Conservation (phyloP, 1,284 basidiomycete species). For the Coriolopsis trogii region DNA sequence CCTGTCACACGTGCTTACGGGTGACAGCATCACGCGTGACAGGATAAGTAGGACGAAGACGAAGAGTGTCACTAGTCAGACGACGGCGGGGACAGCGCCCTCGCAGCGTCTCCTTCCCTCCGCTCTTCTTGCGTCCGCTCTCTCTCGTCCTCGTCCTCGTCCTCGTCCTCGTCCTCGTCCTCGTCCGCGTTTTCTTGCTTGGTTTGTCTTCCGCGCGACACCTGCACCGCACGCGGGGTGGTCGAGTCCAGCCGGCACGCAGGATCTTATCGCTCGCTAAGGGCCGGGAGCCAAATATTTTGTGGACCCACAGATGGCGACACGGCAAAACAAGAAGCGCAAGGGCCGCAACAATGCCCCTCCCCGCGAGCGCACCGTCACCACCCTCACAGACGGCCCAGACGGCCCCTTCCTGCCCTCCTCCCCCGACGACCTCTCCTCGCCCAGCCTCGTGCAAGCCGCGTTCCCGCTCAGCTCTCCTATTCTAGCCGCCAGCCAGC, state of each 20-base stretch:
- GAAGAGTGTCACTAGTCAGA: background rate
- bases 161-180: background rate
- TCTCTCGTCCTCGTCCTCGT: background rate
- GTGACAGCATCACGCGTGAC: conserved; percentile 9
- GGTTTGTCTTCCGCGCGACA: background rate
- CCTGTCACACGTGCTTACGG: background rate
- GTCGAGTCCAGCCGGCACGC: background rate
- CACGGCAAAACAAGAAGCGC: conserved; percentile 62
- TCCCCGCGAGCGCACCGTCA: conserved; percentile 65
- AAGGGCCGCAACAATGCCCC: conserved; percentile 51
- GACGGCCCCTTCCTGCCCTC: conserved; percentile 51
- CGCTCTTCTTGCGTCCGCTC: background rate
- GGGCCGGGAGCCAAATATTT: conserved; percentile 18
- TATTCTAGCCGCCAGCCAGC: conserved; percentile 18
- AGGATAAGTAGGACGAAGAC: conserved; percentile 2
- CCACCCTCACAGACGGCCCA: conserved; percentile 60
- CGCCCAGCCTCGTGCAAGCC: conserved; percentile 33
- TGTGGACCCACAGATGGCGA: conserved; percentile 47
- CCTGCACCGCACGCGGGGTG: too few relatives aligned
- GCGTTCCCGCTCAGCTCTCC: conserved; percentile 36
- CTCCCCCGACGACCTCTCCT: conserved; percentile 49
- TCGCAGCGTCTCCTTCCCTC: background rate
- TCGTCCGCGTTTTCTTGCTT: background rate
- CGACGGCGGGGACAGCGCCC: background rate
- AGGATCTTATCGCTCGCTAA: conserved; percentile 18